Evolutionary conservation across 75 land plant species (phyloP).

Genomic region (Picea sitchensis): DNA sequence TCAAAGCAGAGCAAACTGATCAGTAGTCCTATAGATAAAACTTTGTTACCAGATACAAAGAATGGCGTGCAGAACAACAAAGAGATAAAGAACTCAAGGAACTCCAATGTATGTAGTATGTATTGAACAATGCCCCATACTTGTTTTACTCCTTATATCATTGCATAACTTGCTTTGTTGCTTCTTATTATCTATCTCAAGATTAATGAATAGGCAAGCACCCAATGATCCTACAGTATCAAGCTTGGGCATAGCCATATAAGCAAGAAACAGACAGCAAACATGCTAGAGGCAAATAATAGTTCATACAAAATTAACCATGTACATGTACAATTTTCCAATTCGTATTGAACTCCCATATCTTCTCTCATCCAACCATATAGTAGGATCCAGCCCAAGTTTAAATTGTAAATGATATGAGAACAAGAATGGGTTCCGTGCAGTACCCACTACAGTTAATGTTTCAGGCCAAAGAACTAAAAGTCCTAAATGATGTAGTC

Average conservation of each 20-base stretch:
- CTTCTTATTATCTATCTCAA: not conserved
- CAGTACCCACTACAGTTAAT: not conserved
- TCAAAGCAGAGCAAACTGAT: not conserved
- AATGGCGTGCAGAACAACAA: not conserved
- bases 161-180: too few species aligned
- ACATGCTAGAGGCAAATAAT: not conserved
- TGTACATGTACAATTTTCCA: not conserved
- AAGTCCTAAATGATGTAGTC: not conserved
- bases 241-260: not conserved
- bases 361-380: not conserved
- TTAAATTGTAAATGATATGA: not conserved
- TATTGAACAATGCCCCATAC: not conserved
- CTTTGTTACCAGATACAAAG: not conserved
- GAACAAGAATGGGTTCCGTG: not conserved
- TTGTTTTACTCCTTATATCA: too few species aligned
- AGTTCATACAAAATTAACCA: not conserved
- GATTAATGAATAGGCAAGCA: not conserved
- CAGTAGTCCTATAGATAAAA: slow-evolving; percentile 6
- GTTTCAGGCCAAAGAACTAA: not conserved
- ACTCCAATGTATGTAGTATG: not conserved
- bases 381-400: not conserved
- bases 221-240: not conserved
- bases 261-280: not conserved
- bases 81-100: not conserved
- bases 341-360: slow-evolving; percentile 6